Evolutionary conservation across 495 filamentous ascomycete species (phyloP).

Genomic region (Aspergillus bridgeri): DNA sequence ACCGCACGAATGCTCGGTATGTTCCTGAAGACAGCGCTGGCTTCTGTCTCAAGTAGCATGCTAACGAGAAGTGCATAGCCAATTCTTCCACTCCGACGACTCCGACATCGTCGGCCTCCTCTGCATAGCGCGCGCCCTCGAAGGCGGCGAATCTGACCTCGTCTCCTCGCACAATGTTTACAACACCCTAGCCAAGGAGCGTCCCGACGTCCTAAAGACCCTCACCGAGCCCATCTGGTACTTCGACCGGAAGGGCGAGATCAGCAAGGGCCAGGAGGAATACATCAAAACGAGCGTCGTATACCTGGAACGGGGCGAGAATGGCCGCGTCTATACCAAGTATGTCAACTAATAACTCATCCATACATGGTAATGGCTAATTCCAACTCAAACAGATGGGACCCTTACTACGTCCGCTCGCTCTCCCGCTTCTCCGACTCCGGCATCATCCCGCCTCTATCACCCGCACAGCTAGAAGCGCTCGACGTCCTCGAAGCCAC

Average conservation of each 20-base stretch:
- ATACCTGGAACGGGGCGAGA: conserved; percentile 60
- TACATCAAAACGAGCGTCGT: conserved; percentile 72
- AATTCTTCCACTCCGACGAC: conserved; percentile 82
- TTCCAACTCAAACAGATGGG: conserved; percentile 56
- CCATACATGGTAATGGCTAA: background rate
- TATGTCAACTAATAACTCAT: conserved; percentile 14
- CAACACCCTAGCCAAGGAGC: conserved; percentile 70
- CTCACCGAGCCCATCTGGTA: conserved; percentile 82
- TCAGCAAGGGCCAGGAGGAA: conserved; percentile 65
- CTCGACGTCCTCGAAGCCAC: conserved; percentile 63
- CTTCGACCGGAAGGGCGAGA: conserved; percentile 92
- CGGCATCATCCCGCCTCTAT: conserved; percentile 65
- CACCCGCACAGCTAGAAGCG: conserved; percentile 59
- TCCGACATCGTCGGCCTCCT: conserved; percentile 81
- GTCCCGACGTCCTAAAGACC: conserved; percentile 73
- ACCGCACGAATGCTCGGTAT: conserved; percentile 80
- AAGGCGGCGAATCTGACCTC: conserved; percentile 84
- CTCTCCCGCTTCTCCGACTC: conserved; percentile 61
- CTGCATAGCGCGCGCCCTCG: conserved; percentile 72
- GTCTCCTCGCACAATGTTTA: conserved; percentile 77
- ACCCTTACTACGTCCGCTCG: conserved; percentile 74
- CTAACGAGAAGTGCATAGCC: conserved; percentile 26
- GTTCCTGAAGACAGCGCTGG: too few relatives aligned
- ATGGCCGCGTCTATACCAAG: conserved; percentile 55
- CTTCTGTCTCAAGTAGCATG: too few relatives aligned